These are phyloP conservation scores for Coprinopsis sp. DNA, from an alignment of 768 basidiomycete genomes.

Conservation along the genomic window DNA sequence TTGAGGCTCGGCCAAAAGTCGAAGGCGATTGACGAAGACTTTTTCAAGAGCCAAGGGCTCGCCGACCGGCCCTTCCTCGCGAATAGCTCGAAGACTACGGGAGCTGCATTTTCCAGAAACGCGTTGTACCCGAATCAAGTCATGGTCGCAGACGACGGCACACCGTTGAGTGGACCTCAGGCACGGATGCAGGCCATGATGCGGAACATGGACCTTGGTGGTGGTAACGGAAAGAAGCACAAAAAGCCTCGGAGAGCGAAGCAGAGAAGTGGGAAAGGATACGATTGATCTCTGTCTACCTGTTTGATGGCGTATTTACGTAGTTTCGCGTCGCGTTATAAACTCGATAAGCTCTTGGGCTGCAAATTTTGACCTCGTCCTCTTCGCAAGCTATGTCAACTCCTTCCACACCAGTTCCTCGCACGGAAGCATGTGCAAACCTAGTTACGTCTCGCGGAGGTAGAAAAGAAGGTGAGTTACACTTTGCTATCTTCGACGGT, in stretches of 20 bases:
- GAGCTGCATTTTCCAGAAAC: slow-evolving; percentile 58
- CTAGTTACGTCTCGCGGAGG: slow-evolving; percentile 58
- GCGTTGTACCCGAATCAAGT: slow-evolving; percentile 83
- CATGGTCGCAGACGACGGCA: slow-evolving; percentile 72
- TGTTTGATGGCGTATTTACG: neutral
- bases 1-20: slow-evolving; percentile 50
- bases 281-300: slow-evolving; percentile 46
- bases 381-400: no score
- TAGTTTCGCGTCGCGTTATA: no score
- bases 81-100: slow-evolving; percentile 49
- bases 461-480: slow-evolving; percentile 56
- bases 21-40: slow-evolving; percentile 69
- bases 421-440: slow-evolving; percentile 81
- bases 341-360: no score
- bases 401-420: no score
- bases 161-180: slow-evolving; percentile 41
- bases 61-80: slow-evolving; percentile 62
- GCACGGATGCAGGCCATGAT: slow-evolving; percentile 40
- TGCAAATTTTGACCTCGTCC: no score
- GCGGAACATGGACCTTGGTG: slow-evolving; percentile 30
- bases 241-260: slow-evolving; percentile 80
- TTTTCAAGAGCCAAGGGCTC: slow-evolving; percentile 61
- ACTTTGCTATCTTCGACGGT: neutral
- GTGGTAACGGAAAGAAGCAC: slow-evolving; percentile 79
- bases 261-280: slow-evolving; percentile 90